phyloP scores from a whole-genome alignment of 306 rosid species.

The Corylus heterophylla region DNA sequence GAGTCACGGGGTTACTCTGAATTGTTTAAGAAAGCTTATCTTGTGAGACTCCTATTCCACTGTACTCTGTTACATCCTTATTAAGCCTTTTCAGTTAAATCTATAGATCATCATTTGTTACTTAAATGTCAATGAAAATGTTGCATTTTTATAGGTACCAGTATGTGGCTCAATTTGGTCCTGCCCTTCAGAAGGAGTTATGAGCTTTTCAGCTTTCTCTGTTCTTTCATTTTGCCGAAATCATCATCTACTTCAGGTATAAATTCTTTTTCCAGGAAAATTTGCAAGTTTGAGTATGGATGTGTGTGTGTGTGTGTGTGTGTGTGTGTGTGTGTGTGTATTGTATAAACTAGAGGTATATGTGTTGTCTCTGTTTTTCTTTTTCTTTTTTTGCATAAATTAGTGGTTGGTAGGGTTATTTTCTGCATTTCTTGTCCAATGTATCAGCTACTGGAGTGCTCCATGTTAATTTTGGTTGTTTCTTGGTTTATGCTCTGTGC shows the following conservation, averaged over 20 bases:
- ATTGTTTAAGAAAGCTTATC: constrained; percentile 77
- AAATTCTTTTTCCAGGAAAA: background rate
- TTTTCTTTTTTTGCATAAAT: background rate
- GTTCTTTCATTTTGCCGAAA: constrained; percentile 83
- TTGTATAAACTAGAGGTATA: background rate
- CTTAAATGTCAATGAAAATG: constrained; percentile 10
- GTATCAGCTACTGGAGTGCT: background rate
- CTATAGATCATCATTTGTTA: background rate
- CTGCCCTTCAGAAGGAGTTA: constrained; percentile 69
- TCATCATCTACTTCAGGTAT: constrained; percentile 85
- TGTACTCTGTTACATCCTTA: background rate
- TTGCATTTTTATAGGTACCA: constrained; percentile 52
- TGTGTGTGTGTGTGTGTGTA: background rate
- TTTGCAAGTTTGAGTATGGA: background rate
- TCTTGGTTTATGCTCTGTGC: constrained; percentile 24
- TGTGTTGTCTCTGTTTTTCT: no score
- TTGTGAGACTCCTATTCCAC: constrained; percentile 43
- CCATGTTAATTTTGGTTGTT: constrained; percentile 1
- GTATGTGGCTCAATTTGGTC: constrained; percentile 94
- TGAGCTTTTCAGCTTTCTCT: constrained; percentile 83
- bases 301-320: no score
- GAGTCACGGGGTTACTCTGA: constrained; percentile 73
- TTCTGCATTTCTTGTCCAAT: background rate
- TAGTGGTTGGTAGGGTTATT: background rate
- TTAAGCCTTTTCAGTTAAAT: background rate